These are phyloP conservation scores for Colletotrichum caudatum DNA, from an alignment of 2,329 filamentous ascomycete genomes.

Conservation along the genomic window DNA sequence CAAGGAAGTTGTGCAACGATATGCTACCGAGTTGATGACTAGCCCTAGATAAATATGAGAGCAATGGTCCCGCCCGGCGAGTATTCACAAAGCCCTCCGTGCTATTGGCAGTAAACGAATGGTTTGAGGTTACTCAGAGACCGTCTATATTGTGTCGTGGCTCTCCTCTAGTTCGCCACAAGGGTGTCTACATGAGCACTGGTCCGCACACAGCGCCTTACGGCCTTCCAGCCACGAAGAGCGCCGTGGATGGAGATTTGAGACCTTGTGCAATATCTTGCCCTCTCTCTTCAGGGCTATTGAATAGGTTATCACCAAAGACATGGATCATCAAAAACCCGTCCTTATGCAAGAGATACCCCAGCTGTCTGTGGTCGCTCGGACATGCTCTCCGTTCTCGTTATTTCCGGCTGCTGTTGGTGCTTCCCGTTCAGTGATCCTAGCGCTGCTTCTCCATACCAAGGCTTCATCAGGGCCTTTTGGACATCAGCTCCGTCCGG, in stretches of 20 bases:
- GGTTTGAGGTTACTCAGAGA: neutral
- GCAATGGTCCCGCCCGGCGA: neutral
- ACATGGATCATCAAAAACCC: neutral
- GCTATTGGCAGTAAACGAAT: too few relatives aligned
- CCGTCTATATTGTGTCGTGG: neutral
- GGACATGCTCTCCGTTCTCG: neutral
- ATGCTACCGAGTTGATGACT: neutral
- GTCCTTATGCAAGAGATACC: neutral
- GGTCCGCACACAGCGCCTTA: neutral
- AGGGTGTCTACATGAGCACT: neutral
- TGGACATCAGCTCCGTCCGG: neutral
- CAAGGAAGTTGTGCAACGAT: neutral
- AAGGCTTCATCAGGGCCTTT: neutral
- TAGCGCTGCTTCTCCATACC: constrained; percentile 23
- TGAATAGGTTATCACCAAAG: neutral
- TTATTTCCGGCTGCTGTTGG: constrained; percentile 23
- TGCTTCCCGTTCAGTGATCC: constrained; percentile 16
- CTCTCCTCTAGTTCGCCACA: neutral
- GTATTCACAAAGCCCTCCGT: neutral
- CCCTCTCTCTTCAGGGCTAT: neutral
- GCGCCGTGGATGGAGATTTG: neutral
- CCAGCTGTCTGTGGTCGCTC: neutral
- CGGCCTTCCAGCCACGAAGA: too few relatives aligned
- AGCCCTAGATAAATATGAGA: neutral
- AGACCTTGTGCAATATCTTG: neutral